Evolutionary conservation across 2,329 filamentous ascomycete genomes (phyloP).

Genomic region (Penicillium expansum): DNA sequence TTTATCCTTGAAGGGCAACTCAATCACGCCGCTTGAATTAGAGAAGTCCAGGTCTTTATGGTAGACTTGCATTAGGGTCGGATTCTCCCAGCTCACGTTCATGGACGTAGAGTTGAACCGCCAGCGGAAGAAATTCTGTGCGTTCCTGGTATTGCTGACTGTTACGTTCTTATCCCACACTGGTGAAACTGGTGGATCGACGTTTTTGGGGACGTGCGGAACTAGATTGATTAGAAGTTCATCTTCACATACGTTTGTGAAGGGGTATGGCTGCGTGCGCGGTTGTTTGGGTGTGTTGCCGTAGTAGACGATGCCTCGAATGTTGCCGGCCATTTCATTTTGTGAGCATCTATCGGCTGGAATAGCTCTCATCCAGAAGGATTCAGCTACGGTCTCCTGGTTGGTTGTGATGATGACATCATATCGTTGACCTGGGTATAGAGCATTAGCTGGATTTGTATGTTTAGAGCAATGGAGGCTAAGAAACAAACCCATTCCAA

Average conservation of each 20-base stretch:
- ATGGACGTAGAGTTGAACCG: slow-evolving; percentile 51
- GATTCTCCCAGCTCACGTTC: slow-evolving; percentile 22
- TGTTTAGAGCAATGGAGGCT: neutral
- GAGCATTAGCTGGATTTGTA: neutral
- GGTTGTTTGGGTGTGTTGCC: neutral
- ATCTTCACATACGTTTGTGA: neutral
- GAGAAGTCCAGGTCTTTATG: neutral
- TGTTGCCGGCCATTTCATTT: slow-evolving; percentile 2
- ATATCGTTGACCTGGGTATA: slow-evolving; percentile 37
- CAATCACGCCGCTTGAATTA: neutral
- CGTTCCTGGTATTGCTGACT: neutral
- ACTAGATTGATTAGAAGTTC: neutral
- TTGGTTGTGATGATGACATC: slow-evolving; percentile 37
- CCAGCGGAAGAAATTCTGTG: slow-evolving; percentile 12
- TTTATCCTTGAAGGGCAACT: neutral
- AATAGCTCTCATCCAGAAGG: slow-evolving; percentile 41
- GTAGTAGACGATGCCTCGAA: slow-evolving; percentile 5
- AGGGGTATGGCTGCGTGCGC: neutral
- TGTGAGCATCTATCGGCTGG: neutral
- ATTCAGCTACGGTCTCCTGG: slow-evolving; percentile 18
- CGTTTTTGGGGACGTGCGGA: neutral
- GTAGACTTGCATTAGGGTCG: slow-evolving; percentile 19
- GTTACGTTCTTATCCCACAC: neutral
- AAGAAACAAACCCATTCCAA: slow-evolving; percentile 42
- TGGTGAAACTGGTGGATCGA: neutral